Evolutionary conservation across 805 yeast genomes (phyloP).

Genomic region (Groenewaldozyma tartarivorans): DNA sequence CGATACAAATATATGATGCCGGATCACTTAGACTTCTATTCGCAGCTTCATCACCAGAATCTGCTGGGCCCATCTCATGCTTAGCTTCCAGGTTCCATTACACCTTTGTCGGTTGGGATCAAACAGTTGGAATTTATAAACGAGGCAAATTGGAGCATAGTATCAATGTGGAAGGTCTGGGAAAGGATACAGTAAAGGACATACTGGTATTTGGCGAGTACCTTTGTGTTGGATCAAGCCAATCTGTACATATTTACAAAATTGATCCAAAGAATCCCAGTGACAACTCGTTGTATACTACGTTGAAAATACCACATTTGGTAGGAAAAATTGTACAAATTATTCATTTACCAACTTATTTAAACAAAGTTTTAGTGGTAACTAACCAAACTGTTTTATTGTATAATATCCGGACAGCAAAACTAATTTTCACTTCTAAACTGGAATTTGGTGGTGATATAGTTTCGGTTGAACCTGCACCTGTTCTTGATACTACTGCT

Average conservation of each 20-base stretch:
- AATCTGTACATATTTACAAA: slow-evolving; percentile 46
- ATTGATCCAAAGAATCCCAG: slow-evolving; percentile 33
- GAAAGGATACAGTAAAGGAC: slow-evolving; percentile 32
- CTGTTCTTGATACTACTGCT: slow-evolving; percentile 77
- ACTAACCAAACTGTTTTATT: slow-evolving; percentile 54
- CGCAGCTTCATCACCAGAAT: slow-evolving; percentile 65
- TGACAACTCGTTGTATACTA: slow-evolving; percentile 55
- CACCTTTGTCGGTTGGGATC: slow-evolving; percentile 69
- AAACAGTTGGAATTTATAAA: slow-evolving; percentile 64
- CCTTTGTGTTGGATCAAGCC: slow-evolving; percentile 46
- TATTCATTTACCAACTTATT: slow-evolving; percentile 80
- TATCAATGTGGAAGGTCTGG: slow-evolving; percentile 28
- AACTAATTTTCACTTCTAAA: slow-evolving; percentile 48
- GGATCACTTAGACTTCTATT: slow-evolving; percentile 75
- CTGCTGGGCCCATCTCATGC: slow-evolving; percentile 58
- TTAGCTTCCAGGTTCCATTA: slow-evolving; percentile 75
- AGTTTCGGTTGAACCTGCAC: slow-evolving; percentile 70
- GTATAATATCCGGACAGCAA: slow-evolving; percentile 70
- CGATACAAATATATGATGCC: slow-evolving; percentile 87
- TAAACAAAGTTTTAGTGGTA: slow-evolving; percentile 82
- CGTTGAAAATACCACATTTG: slow-evolving; percentile 45
- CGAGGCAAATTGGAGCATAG: slow-evolving; percentile 60
- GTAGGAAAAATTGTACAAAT: slow-evolving; percentile 65
- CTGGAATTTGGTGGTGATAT: slow-evolving; percentile 41
- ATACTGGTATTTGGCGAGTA: slow-evolving; percentile 69